Conservation (phyloP, 1,284 basidiomycete species). For the Chalciporus sp. region DNA sequence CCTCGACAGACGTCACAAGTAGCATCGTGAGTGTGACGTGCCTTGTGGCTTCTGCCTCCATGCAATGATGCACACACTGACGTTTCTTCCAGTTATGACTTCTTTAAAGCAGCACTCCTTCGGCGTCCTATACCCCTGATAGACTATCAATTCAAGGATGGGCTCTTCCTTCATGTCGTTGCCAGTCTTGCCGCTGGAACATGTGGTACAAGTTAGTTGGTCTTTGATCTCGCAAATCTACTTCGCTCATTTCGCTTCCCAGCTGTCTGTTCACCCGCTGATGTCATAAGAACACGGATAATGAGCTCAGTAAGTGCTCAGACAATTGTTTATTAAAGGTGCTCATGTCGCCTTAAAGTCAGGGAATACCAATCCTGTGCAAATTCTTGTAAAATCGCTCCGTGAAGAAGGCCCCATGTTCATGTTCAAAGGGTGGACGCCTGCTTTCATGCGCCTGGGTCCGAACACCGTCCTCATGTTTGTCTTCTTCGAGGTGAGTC, state of each 20-base stretch:
- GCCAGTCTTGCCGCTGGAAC: conserved; percentile 76
- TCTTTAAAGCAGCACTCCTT: conserved; percentile 76
- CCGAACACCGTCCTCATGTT: conserved; percentile 86
- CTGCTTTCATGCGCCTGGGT: conserved; percentile 81
- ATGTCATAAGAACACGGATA: conserved; percentile 80
- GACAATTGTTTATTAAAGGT: background rate
- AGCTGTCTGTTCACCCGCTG: conserved; percentile 89
- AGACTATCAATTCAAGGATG: conserved; percentile 72
- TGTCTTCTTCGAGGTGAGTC: conserved; percentile 77
- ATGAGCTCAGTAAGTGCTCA: conserved; percentile 67
- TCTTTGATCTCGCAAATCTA: background rate
- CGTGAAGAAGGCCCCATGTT: conserved; percentile 79
- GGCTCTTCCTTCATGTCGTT: conserved; percentile 62
- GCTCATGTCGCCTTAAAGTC: conserved; percentile 41
- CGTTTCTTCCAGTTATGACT: conserved; percentile 70
- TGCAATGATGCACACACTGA: conserved; percentile 5
- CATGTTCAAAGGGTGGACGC: conserved; percentile 89
- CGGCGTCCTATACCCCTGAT: conserved; percentile 54
- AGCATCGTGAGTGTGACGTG: conserved; percentile 68
- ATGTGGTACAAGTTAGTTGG: conserved; percentile 77
- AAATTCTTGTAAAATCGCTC: conserved; percentile 59
- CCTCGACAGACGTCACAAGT: conserved; percentile 73
- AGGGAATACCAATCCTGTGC: conserved; percentile 46
- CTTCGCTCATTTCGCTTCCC: conserved; percentile 12
- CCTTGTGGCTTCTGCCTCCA: background rate